Evolutionary conservation across 1,284 basidiomycete species (phyloP).

Genomic region (Vanrija sp.): DNA sequence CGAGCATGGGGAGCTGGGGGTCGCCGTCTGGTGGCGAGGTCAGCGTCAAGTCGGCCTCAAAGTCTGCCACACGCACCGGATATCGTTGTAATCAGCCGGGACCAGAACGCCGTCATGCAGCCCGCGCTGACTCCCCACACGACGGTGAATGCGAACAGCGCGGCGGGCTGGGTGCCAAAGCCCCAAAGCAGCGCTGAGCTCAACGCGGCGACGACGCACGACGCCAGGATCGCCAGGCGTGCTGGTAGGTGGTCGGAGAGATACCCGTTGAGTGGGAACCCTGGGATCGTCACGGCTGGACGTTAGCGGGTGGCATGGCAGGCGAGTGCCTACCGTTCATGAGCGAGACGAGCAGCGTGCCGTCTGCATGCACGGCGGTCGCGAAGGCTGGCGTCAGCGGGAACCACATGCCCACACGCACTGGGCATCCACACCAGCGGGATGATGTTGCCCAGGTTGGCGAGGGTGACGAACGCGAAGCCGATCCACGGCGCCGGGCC

Average conservation of each 20-base stretch:
- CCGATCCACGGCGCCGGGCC: slow-evolving; percentile 28
- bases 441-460: slow-evolving; percentile 45
- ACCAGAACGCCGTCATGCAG: slow-evolving; percentile 37
- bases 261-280: slow-evolving; percentile 35
- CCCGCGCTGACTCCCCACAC: slow-evolving; percentile 33
- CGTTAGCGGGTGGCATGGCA: not conserved
- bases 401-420: slow-evolving; percentile 13
- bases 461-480: slow-evolving; percentile 30
- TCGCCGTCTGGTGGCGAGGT: slow-evolving; percentile 35
- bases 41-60: not conserved
- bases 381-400: slow-evolving; percentile 32
- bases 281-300: slow-evolving; percentile 13
- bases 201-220: slow-evolving; percentile 37
- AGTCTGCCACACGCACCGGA: slow-evolving; percentile 22
- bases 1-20: slow-evolving; percentile 29
- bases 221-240: slow-evolving; percentile 31
- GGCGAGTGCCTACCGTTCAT: slow-evolving; percentile 49
- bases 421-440: slow-evolving; percentile 45
- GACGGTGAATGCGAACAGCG: slow-evolving; percentile 32
- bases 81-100: slow-evolving; percentile 34
- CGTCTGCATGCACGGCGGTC: slow-evolving; percentile 34
- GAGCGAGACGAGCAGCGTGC: slow-evolving; percentile 42
- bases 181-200: slow-evolving; percentile 48
- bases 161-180: slow-evolving; percentile 31
- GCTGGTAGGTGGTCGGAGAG: slow-evolving; percentile 40